These are phyloP conservation scores for Rhexocercosporidium sp. DNA, from an alignment of 2,329 filamentous ascomycete species.

Conservation along the genomic window DNA sequence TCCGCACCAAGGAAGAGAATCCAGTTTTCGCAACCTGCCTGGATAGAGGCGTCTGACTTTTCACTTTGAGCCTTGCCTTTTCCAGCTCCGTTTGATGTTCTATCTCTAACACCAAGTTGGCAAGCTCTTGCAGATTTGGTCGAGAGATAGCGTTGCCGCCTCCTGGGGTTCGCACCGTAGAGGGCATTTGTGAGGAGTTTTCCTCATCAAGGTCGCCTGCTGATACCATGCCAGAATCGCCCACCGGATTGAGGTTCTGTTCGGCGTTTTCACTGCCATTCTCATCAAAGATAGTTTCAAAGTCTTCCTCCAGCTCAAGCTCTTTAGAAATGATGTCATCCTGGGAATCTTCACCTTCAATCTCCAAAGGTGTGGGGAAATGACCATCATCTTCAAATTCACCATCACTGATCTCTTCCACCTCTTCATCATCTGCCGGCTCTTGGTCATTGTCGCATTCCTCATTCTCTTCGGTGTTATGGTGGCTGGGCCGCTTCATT, in stretches of 20 bases:
- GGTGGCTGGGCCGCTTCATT: conserved; percentile 2
- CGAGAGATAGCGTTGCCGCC: neutral
- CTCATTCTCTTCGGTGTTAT: neutral
- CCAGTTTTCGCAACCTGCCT: neutral
- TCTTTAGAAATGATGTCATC: neutral
- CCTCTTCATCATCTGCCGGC: neutral
- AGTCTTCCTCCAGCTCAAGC: neutral
- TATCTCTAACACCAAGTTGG: neutral
- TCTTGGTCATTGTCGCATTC: neutral
- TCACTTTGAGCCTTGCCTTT: neutral
- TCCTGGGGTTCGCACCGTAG: neutral
- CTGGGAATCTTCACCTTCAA: neutral
- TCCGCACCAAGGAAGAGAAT: neutral
- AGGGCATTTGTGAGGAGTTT: neutral
- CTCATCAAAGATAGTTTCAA: neutral
- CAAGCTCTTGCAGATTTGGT: neutral
- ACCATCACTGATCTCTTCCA: neutral
- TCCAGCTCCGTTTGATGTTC: neutral
- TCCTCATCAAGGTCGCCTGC: neutral
- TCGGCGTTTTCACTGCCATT: neutral
- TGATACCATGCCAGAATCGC: no score
- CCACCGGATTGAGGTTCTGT: neutral
- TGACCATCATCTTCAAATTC: neutral
- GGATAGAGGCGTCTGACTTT: neutral
- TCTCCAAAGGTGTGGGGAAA: neutral